Percentiles rank a stretch among this genome's conserved stretches.
Conservation (phyloP, 805 yeast species). For the Lipomyces anomalus region DNA sequence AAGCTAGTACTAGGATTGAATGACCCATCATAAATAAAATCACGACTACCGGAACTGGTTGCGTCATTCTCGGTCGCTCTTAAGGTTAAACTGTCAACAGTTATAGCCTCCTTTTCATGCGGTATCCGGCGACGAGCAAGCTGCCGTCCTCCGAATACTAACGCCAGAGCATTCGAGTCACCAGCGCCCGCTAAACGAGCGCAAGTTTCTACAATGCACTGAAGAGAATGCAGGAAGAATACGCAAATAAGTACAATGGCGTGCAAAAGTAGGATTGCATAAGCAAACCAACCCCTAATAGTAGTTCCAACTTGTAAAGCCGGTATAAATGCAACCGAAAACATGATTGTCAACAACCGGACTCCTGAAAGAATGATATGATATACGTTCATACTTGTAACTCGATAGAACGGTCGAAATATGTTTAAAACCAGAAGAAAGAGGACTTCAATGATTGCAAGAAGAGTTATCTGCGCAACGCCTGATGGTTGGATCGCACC, state of each 20-base stretch:
- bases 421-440: slow-evolving; percentile 20
- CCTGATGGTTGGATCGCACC: slow-evolving; percentile 34
- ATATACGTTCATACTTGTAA: slow-evolving; percentile 30
- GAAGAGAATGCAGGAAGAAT: slow-evolving; percentile 28
- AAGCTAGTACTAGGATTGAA: no score
- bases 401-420: slow-evolving; percentile 28
- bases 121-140: slow-evolving; percentile 18
- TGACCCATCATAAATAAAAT: no score
- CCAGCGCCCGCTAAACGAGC: slow-evolving; percentile 16
- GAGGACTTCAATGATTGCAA: slow-evolving; percentile 30
- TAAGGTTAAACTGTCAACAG: not conserved
- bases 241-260: slow-evolving; percentile 28
- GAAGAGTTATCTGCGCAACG: slow-evolving; percentile 32
- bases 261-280: slow-evolving; percentile 31
- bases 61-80: not conserved
- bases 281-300: slow-evolving; percentile 32
- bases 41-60: slow-evolving; percentile 1
- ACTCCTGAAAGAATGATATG: slow-evolving; percentile 21
- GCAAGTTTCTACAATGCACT: slow-evolving; percentile 28
- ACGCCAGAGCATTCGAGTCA: slow-evolving; percentile 13
- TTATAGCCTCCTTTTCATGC: slow-evolving; percentile 5
- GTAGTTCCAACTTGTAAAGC: slow-evolving; percentile 22
- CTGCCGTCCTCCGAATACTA: slow-evolving; percentile 24
- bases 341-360: slow-evolving; percentile 24
- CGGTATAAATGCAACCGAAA: slow-evolving; percentile 29